Percentiles rank a stretch among this genome's conserved stretches.
These are phyloP conservation scores for Phylloporus sp. DNA, from an alignment of 1,284 basidiomycete species.

Conservation along the genomic window DNA sequence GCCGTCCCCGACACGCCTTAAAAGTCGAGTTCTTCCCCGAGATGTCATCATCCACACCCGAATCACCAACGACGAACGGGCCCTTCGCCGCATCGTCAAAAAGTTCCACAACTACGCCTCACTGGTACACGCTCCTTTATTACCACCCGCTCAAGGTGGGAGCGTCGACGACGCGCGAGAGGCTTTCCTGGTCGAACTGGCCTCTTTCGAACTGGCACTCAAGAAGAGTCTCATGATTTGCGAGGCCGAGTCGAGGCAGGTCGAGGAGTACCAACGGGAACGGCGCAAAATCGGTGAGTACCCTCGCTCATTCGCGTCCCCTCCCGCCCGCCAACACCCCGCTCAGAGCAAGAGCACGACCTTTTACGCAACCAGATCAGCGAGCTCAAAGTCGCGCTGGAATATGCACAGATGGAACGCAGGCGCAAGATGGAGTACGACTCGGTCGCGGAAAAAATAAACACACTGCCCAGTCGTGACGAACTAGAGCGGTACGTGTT, in stretches of 20 bases:
- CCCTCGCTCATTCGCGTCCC: not conserved
- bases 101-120: slow-evolving; percentile 75
- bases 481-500: slow-evolving; percentile 69
- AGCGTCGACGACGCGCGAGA: slow-evolving; percentile 73
- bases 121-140: slow-evolving; percentile 54
- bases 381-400: slow-evolving; percentile 71
- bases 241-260: slow-evolving; percentile 79
- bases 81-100: slow-evolving; percentile 74
- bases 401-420: slow-evolving; percentile 75
- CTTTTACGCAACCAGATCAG: slow-evolving; percentile 70
- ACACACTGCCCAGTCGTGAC: slow-evolving; percentile 71
- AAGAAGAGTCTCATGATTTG: slow-evolving; percentile 80
- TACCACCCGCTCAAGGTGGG: slow-evolving; percentile 40
- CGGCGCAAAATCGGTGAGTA: slow-evolving; percentile 67
- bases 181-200: slow-evolving; percentile 74
- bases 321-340: not conserved
- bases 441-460: slow-evolving; percentile 77
- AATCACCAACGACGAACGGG: slow-evolving; percentile 76
- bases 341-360: slow-evolving; percentile 70
- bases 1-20: slow-evolving; percentile 21
- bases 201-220: slow-evolving; percentile 71
- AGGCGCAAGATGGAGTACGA: slow-evolving; percentile 84
- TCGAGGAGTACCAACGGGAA: slow-evolving; percentile 77
- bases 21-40: slow-evolving; percentile 32
- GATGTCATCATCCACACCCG: slow-evolving; percentile 78